These are phyloP conservation scores for Tulasnella calospora DNA, from an alignment of 768 basidiomycete species.

Conservation along the genomic window DNA sequence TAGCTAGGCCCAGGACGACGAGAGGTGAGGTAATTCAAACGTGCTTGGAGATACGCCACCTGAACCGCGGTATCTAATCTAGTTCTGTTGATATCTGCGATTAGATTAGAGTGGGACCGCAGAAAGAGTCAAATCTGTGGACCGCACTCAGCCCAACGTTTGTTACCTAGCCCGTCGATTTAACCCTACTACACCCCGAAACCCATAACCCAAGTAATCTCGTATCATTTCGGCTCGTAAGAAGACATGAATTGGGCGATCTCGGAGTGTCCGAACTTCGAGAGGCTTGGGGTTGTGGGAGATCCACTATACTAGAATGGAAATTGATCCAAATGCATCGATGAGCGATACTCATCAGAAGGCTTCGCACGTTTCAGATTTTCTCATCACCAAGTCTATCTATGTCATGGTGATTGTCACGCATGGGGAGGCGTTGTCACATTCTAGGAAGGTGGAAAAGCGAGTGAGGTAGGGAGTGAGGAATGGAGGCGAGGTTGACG, in stretches of 20 bases:
- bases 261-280: background rate
- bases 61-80: background rate
- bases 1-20: background rate
- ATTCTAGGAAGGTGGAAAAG: background rate
- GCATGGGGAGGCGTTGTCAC: background rate
- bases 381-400: background rate
- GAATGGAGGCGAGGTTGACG: background rate
- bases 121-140: background rate
- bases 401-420: background rate
- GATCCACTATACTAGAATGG: background rate
- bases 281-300: background rate
- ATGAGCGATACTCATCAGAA: background rate
- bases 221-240: background rate
- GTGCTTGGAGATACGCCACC: background rate
- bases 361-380: background rate
- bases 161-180: too few relatives aligned
- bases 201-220: background rate
- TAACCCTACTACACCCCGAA: background rate
- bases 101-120: background rate
- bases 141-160: background rate
- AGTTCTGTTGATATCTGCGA: background rate
- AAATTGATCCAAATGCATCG: background rate
- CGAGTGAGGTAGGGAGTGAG: background rate
- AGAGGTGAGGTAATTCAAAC: background rate
- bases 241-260: background rate